Percentiles rank a stretch among this genome's conserved stretches.
phyloP scores from a whole-genome alignment of 768 basidiomycete species.

The Suillus subaureus region DNA sequence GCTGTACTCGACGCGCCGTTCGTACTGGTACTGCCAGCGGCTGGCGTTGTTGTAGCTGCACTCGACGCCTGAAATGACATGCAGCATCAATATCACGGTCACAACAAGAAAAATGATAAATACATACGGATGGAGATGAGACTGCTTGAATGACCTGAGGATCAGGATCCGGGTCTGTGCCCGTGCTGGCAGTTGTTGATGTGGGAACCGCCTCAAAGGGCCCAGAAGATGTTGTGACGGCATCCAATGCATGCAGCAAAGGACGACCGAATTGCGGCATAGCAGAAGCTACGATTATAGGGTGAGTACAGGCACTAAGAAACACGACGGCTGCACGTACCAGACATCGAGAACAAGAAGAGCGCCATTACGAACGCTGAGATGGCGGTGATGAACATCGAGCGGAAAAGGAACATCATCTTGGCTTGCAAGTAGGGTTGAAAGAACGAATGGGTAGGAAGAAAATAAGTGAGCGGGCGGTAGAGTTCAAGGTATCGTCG shows the following conservation, averaged over 20 bases:
- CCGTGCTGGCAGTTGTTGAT: neutral
- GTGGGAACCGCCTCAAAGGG: neutral
- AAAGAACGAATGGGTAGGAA: neutral
- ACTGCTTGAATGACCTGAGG: neutral
- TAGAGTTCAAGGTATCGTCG: neutral
- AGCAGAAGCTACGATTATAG: slow-evolving; percentile 17
- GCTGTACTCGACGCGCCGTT: slow-evolving; percentile 15
- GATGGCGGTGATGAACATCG: slow-evolving; percentile 16
- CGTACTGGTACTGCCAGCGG: slow-evolving; percentile 1
- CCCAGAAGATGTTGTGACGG: neutral
- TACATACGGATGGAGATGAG: neutral
- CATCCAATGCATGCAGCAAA: slow-evolving; percentile 15
- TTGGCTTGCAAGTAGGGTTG: slow-evolving; percentile 6
- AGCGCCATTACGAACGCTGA: slow-evolving; percentile 15
- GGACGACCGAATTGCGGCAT: slow-evolving; percentile 25
- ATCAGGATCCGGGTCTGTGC: neutral
- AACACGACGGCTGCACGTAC: slow-evolving; percentile 8
- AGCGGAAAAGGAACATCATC: slow-evolving; percentile 27
- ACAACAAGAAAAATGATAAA: neutral
- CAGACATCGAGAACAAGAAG: slow-evolving; percentile 17
- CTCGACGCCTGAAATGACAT: neutral
- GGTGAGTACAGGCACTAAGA: neutral
- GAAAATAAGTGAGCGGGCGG: neutral
- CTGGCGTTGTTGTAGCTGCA: neutral
- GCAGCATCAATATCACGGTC: neutral